These are phyloP conservation scores for Solanum hybrid DNA, from an alignment of 305 asterid genomes.

Conservation along the genomic window DNA sequence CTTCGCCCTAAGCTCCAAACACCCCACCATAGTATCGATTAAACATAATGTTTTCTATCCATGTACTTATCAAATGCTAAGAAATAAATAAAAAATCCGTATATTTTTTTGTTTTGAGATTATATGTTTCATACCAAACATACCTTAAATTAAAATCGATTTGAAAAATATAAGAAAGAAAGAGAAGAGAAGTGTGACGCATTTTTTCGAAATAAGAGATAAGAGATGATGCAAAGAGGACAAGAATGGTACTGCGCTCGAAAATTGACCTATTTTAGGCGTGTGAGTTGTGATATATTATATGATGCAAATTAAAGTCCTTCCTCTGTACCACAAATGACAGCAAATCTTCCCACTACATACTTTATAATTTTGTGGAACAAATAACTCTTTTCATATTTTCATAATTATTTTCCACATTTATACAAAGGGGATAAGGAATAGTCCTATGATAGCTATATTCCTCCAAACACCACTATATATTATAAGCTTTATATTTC, in stretches of 20 bases:
- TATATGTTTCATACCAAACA: not conserved
- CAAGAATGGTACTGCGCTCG: not conserved
- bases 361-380: not conserved
- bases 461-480: not conserved
- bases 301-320: not conserved
- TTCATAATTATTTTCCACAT: not conserved
- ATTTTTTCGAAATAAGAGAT: not conserved
- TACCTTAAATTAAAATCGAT: not conserved
- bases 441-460: not conserved
- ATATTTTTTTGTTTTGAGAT: too few relatives aligned
- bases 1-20: not conserved
- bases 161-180: not conserved
- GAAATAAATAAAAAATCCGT: not conserved
- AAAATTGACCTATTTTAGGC: slow-evolving; percentile 4
- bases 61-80: not conserved
- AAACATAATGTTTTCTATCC: not conserved
- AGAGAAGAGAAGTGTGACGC: not conserved
- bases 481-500: not conserved
- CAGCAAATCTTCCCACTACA: slow-evolving; percentile 1
- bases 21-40: not conserved
- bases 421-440: not conserved
- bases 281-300: not conserved
- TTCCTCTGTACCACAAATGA: slow-evolving; percentile 5
- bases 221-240: slow-evolving; percentile 1
- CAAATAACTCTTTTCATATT: not conserved